phyloP scores from a whole-genome alignment of 306 rosid species.

The Lathyrus oleraceus region DNA sequence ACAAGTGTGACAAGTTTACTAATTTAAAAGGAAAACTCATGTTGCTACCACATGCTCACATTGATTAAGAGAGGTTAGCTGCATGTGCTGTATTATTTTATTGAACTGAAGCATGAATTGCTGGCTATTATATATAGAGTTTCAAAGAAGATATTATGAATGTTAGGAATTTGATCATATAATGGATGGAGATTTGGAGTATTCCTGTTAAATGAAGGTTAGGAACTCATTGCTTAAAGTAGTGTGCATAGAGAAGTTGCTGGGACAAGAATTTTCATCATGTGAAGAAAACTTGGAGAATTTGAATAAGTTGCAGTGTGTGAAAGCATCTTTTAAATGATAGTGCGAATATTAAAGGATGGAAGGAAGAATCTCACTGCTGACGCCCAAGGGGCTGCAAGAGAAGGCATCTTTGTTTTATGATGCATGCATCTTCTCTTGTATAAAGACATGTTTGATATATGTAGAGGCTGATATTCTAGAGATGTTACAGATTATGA shows the following conservation, averaged over 20 bases:
- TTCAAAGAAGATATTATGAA: constrained; percentile 57
- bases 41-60: constrained; percentile 46
- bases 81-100: not conserved
- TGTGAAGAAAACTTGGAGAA: not conserved
- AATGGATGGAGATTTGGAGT: constrained; percentile 41
- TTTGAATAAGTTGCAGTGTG: constrained; percentile 21
- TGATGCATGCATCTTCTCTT: too few relatives aligned
- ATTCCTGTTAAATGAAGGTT: constrained; percentile 25
- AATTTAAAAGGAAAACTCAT: constrained; percentile 25
- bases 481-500: too few relatives aligned
- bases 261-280: not conserved
- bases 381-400: too few relatives aligned
- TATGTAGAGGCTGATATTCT: too few relatives aligned
- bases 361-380: too few relatives aligned
- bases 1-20: constrained; percentile 43
- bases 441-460: too few relatives aligned
- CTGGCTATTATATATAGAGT: constrained; percentile 30
- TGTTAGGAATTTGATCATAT: constrained; percentile 41
- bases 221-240: constrained; percentile 27
- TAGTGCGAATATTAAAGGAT: not conserved
- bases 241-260: constrained; percentile 37
- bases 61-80: not conserved
- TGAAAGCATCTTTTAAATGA: constrained; percentile 19
- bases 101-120: constrained; percentile 5
- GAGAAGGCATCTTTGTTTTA: too few relatives aligned